Percentiles rank a stretch among this genome's conserved stretches.
Evolutionary conservation across 192 early-diverging fungal species (phyloP).

Genomic region (Mortierella hygrophila): DNA sequence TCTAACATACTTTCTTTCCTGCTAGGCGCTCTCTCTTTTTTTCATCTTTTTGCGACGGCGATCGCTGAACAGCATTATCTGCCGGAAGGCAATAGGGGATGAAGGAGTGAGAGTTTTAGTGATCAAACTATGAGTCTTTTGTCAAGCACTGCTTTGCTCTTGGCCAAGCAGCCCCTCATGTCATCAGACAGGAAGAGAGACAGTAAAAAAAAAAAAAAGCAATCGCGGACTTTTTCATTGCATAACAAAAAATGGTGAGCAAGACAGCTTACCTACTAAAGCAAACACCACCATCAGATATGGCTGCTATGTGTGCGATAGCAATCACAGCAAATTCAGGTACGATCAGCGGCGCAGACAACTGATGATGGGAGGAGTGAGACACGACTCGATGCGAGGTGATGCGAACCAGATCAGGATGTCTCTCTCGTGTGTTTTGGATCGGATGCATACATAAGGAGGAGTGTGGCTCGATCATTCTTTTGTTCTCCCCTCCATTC

Average conservation of each 20-base stretch:
- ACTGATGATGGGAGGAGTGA: too few species aligned
- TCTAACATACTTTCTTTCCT: neutral
- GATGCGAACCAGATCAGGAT: neutral
- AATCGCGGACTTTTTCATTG: neutral
- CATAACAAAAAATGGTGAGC: neutral
- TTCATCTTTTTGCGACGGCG: neutral
- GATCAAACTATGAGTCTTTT: too few species aligned
- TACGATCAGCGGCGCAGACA: neutral
- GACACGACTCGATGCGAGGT: too few species aligned
- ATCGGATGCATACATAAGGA: neutral
- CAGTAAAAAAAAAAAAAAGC: neutral
- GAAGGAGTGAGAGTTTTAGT: neutral
- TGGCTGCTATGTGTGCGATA: neutral
- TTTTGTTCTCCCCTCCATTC: neutral
- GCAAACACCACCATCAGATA: neutral
- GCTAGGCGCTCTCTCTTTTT: neutral
- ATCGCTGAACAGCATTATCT: neutral
- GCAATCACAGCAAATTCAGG: neutral
- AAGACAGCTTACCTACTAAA: conserved; percentile 1
- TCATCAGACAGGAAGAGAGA: neutral
- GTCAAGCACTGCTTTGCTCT: neutral
- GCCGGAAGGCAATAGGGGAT: neutral
- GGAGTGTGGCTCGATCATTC: neutral
- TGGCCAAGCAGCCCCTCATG: neutral
- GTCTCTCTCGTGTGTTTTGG: neutral